Base-by-base conservation (phyloP, 2,329 filamentous ascomycete genomes). In the Calycina herbarum region DNA sequence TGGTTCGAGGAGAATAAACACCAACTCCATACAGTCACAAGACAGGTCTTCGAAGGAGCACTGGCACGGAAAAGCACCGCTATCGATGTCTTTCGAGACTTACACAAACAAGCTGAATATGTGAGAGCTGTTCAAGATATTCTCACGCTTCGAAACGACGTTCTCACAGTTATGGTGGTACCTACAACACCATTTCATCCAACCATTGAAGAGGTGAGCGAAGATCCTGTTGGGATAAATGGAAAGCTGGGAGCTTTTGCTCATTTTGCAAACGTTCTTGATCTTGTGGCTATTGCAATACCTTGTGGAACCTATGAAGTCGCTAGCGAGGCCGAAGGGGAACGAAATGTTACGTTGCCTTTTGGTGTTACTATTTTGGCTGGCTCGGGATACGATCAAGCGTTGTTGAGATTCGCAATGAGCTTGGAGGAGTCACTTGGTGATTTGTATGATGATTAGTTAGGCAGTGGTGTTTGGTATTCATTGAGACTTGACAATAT, bases 241-340 rank as follows among this genome's bases (percentile, higher is more conserved):
- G 79, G 78, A 31, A 76, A 77, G 24, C 68, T 83, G n/a, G 82
- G 82, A 10, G 45, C 76, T 48, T 86, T 85, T 70, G 82, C 83
- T 1, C 83, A 85, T 69, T 85, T 81, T 71, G 84, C 77, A 2
- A 86, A 86, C 71, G 81, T 86, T 24, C 74, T 86, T 33, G 84
- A 86, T 74, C 73, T 86, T 35, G 81, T 79, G 65, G 81, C 77
- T 7, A 67, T 83, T 42, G 77, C 77, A 51, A 35, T 74, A 10
- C 68, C 71, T 10, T 73, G 69, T 60, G 72, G 72, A 27, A 69
- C 63, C 1, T 75, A 74, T 62, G 64, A 68, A 31, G 64, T 57
- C 51, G 64, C 65, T 11, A 62, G 61, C 35, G 35, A 64, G 15
- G 61, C 66, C 48, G 64, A 15, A 38, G 58, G 61, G 6, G 66